A percentile compares a stretch with the other conserved stretches of the same genome.
Evolutionary conservation across 176 grass and related monocot species (phyloP).

Genomic region (Oryza meyeriana): DNA sequence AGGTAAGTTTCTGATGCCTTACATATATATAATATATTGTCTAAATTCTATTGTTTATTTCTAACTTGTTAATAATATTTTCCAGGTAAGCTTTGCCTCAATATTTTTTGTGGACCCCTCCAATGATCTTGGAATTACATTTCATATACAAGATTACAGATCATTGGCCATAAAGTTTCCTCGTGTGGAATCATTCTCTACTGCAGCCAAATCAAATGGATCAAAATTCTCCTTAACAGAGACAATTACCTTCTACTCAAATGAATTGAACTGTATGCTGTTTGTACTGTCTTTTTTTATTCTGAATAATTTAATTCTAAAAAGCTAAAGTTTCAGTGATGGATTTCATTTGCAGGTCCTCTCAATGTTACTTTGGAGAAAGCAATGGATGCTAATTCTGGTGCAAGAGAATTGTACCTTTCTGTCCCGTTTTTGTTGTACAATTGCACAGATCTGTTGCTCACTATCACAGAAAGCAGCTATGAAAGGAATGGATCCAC

Average conservation of each 20-base stretch:
- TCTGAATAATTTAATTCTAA: slow-evolving; percentile 26
- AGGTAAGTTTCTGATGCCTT: slow-evolving; percentile 45
- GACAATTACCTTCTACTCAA: slow-evolving; percentile 75
- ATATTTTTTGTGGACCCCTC: slow-evolving; percentile 82
- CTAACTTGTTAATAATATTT: slow-evolving; percentile 40
- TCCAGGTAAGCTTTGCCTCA: slow-evolving; percentile 68
- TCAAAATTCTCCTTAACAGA: slow-evolving; percentile 70
- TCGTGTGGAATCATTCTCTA: slow-evolving; percentile 77
- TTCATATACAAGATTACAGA: slow-evolving; percentile 70
- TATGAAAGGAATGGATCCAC: slow-evolving; percentile 61
- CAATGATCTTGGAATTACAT: slow-evolving; percentile 83
- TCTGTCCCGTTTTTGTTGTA: slow-evolving; percentile 92
- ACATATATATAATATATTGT: slow-evolving; percentile 38
- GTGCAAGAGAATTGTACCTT: slow-evolving; percentile 81
- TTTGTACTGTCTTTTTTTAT: slow-evolving; percentile 14
- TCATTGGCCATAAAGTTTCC: slow-evolving; percentile 66
- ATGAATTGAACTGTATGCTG: slow-evolving; percentile 58
- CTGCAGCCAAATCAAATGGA: slow-evolving; percentile 59
- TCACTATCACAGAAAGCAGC: slow-evolving; percentile 73
- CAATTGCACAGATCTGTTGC: slow-evolving; percentile 79
- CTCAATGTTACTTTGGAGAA: slow-evolving; percentile 84
- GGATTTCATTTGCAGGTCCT: slow-evolving; percentile 55
- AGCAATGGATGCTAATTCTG: slow-evolving; percentile 81
- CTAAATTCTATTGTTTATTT: slow-evolving; percentile 11
- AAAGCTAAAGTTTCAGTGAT: slow-evolving; percentile 13